Conservation (phyloP, 106 monocot species). For the Alisma plantagoaquatica region DNA sequence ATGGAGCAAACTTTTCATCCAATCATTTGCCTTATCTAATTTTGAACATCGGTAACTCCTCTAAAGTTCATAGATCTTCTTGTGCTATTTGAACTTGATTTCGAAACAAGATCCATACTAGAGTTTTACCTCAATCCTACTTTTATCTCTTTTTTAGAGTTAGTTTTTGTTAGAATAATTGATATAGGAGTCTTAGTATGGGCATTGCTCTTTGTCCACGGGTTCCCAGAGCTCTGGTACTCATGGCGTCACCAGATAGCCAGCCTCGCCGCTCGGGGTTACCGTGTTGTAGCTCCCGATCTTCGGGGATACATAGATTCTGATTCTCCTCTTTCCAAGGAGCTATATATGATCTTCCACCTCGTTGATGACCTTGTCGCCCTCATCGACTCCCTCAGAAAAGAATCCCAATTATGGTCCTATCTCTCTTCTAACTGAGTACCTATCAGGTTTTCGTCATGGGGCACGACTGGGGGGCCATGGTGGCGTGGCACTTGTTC, state of each 20-base stretch:
- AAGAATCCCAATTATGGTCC: constrained; percentile 14
- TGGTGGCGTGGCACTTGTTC: too few relatives aligned
- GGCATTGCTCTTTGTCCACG: too few relatives aligned
- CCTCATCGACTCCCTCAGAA: constrained; percentile 27
- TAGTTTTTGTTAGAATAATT: too few relatives aligned
- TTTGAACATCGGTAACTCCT: too few relatives aligned
- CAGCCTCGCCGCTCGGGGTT: constrained; percentile 35
- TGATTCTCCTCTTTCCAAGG: constrained; percentile 10
- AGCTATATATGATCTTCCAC: constrained; percentile 22
- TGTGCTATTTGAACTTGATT: too few relatives aligned
- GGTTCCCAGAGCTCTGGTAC: constrained; percentile 79
- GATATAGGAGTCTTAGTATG: too few relatives aligned
- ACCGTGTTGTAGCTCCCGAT: constrained; percentile 48
- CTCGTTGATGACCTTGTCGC: constrained; percentile 39
- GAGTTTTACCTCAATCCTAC: too few relatives aligned
- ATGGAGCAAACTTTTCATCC: too few relatives aligned
- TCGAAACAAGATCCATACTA: too few relatives aligned
- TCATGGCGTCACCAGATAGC: constrained; percentile 64
- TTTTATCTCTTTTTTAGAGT: too few relatives aligned
- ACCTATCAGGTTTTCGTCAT: constrained; percentile 46
- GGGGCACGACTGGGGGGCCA: constrained; percentile 69
- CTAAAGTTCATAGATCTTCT: too few relatives aligned
- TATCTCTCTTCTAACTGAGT: neutral
- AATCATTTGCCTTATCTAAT: too few relatives aligned
- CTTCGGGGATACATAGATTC: constrained; percentile 64